Evolutionary conservation across 768 basidiomycete species (phyloP).

Genomic region (Antrodiella citrinella): DNA sequence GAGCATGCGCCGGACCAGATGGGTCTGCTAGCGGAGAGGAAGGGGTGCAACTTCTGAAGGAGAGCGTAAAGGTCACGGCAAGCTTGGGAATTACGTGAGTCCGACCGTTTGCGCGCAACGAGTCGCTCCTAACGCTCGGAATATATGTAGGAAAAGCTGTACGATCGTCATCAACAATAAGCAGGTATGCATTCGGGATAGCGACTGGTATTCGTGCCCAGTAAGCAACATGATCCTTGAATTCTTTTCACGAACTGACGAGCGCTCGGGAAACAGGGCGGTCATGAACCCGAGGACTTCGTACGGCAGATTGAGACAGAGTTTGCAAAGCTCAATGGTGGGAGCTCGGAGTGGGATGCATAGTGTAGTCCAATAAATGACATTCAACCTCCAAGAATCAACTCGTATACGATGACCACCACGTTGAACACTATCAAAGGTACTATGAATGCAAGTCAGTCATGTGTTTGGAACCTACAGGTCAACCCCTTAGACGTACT

Average conservation of each 20-base stretch:
- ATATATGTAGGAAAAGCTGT: constrained; percentile 68
- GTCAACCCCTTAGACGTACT: too few relatives aligned
- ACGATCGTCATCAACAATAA: constrained; percentile 70
- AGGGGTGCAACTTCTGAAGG: constrained; percentile 53
- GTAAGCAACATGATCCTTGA: constrained; percentile 30
- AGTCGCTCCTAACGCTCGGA: too few relatives aligned
- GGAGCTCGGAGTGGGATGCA: neutral
- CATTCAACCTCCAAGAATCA: constrained; percentile 51
- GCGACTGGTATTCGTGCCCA: constrained; percentile 72
- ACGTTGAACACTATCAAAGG: constrained; percentile 87
- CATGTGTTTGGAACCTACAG: too few relatives aligned
- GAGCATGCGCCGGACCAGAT: constrained; percentile 50
- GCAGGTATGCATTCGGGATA: constrained; percentile 69
- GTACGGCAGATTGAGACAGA: constrained; percentile 55
- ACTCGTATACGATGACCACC: constrained; percentile 79
- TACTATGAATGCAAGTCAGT: too few relatives aligned
- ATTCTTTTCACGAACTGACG: too few relatives aligned
- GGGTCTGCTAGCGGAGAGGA: constrained; percentile 57
- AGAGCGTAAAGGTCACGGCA: constrained; percentile 42
- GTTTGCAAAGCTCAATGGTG: neutral
- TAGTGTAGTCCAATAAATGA: constrained; percentile 2
- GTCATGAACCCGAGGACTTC: constrained; percentile 70
- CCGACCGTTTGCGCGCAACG: neutral
- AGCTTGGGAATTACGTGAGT: constrained; percentile 51
- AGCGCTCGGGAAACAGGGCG: constrained; percentile 40